Evolutionary conservation across 139 green algal genomes (phyloP), one percentile per base, ranked within the genome.

Genomic region (Chlorella sp.): DNA sequence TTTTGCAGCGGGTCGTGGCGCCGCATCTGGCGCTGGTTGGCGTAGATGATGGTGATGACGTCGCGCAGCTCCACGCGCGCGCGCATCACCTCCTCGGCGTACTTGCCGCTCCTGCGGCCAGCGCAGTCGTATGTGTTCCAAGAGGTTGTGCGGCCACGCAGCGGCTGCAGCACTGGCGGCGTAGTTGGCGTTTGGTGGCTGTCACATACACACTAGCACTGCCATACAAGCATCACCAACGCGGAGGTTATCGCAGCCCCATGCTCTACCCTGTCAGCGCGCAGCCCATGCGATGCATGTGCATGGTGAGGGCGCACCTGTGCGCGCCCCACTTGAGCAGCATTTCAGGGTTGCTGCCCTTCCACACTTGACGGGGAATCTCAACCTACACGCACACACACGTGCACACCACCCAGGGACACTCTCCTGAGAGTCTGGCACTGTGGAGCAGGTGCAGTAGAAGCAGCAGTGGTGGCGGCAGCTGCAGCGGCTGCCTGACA

Each of bases 341-440:
- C 32, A 78, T 77, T 32, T 81, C 70, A 23, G 84, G 78, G 67
- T 83, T 64, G 1, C 81, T 79, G 31, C 62, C 80, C 62, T 82
- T 83, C 93, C 93, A 97, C 71, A 96, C 55, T 31, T 82, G 72
- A 27, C 89, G 77, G 0, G 92, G 92, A 31, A 97, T 87, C 81
- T 94, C 85, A 73, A 97, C 79, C 78, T 84, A 66, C 27, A 36
- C 5, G n/a, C n/a, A n/a, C n/a, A n/a, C n/a, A n/a, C n/a, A n/a
- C n/a, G n/a, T n/a, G n/a, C n/a, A n/a, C n/a, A n/a, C n/a, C n/a
- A n/a, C n/a, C n/a, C n/a, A n/a, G n/a, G n/a, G n/a, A n/a, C n/a
- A n/a, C n/a, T n/a, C n/a, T n/a, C n/a, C n/a, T n/a, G n/a, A n/a
- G n/a, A n/a, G n/a, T n/a, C n/a, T n/a, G n/a, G n/a, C n/a, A n/a